These are phyloP conservation scores for Gymnopilus dilepis DNA, from an alignment of 768 basidiomycete genomes.

Conservation along the genomic window DNA sequence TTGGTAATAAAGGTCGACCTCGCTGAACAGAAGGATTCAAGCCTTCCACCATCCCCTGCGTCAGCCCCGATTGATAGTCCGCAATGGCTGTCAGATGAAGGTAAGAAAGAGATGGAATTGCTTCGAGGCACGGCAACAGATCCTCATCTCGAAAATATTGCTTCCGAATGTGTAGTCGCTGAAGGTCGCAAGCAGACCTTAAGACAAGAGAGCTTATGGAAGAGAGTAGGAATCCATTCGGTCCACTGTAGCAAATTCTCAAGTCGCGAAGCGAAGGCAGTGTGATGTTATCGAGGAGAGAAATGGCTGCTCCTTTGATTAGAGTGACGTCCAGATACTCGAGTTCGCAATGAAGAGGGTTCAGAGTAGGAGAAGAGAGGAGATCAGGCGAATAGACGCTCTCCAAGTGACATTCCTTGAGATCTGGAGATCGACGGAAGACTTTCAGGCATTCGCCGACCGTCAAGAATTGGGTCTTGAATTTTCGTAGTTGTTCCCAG, in stretches of 20 bases:
- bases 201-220: constrained; percentile 21
- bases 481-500: constrained; percentile 27
- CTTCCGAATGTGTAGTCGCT: constrained; percentile 20
- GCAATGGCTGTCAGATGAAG: constrained; percentile 13
- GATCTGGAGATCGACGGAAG: constrained; percentile 22
- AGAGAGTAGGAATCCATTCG: constrained; percentile 16
- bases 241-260: constrained; percentile 21
- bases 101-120: constrained; percentile 18
- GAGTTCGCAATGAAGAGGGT: constrained; percentile 17
- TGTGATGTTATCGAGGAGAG: constrained; percentile 23
- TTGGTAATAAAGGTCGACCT: constrained; percentile 16
- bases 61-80: constrained; percentile 15
- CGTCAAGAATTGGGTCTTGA: constrained; percentile 30
- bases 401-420: constrained; percentile 28
- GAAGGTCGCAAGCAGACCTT: constrained; percentile 23
- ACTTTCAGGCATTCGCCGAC: constrained; percentile 29
- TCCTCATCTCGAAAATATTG: constrained; percentile 17
- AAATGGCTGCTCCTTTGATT: constrained; percentile 26
- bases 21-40: constrained; percentile 15
- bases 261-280: constrained; percentile 27
- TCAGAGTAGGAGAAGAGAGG: constrained; percentile 5
- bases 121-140: constrained; percentile 22
- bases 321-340: constrained; percentile 25
- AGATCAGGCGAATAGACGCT: constrained; percentile 27
- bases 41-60: constrained; percentile 10